Conservation (phyloP, 306 rosid species). For the Castanea crenata region DNA sequence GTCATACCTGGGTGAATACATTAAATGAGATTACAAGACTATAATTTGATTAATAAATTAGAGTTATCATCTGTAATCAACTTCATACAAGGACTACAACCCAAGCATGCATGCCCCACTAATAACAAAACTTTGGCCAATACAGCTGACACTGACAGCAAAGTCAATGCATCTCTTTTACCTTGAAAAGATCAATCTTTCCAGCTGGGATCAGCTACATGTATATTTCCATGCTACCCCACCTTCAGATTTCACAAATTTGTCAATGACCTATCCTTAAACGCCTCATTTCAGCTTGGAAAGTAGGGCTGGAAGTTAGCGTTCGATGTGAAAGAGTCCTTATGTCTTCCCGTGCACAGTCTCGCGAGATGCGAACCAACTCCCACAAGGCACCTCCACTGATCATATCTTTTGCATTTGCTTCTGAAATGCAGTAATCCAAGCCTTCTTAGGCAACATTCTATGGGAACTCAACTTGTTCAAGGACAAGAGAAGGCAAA, state of each 20-base stretch:
- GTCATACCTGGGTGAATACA: slow-evolving; percentile 6
- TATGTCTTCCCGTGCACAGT: slow-evolving; percentile 91
- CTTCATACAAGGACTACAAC: slow-evolving; percentile 20
- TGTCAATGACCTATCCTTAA: slow-evolving; percentile 47
- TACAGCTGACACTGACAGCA: slow-evolving; percentile 11
- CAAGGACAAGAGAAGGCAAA: neutral
- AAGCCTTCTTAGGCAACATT: slow-evolving; percentile 18
- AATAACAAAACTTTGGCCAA: slow-evolving; percentile 24
- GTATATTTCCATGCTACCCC: neutral
- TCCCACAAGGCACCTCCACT: slow-evolving; percentile 93
- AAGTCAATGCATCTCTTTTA: slow-evolving; percentile 12
- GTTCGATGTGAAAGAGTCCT: slow-evolving; percentile 92
- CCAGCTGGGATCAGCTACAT: slow-evolving; percentile 8
- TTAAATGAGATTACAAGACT: slow-evolving; percentile 20
- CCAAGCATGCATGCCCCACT: slow-evolving; percentile 7
- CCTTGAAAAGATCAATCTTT: slow-evolving; percentile 1
- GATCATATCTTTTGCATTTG: slow-evolving; percentile 89
- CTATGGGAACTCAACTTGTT: slow-evolving; percentile 9
- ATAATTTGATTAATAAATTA: slow-evolving; percentile 12
- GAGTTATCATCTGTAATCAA: slow-evolving; percentile 21
- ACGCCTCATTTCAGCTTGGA: slow-evolving; percentile 88
- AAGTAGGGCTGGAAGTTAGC: slow-evolving; percentile 67
- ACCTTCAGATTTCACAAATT: slow-evolving; percentile 17
- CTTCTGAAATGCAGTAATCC: slow-evolving; percentile 57
- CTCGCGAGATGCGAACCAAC: slow-evolving; percentile 82